Percentiles rank a stretch among this genome's conserved stretches.
These are phyloP conservation scores for Russula sp. DNA, from an alignment of 768 basidiomycete species.

Conservation along the genomic window DNA sequence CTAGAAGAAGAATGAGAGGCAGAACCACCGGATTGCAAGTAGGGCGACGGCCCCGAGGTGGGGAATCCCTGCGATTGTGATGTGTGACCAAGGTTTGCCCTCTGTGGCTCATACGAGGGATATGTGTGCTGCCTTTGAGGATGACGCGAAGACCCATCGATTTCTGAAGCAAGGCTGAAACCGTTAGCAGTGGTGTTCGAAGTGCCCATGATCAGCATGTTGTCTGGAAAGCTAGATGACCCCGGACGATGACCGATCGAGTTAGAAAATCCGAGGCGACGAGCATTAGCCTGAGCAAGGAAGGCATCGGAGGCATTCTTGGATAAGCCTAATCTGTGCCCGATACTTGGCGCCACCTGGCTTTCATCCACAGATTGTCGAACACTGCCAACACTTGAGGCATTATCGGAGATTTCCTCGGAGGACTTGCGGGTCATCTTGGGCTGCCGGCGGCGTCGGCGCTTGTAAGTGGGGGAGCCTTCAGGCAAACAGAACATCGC, in stretches of 20 bases:
- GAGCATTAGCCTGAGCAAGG: slow-evolving; percentile 19
- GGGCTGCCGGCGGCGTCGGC: slow-evolving; percentile 67
- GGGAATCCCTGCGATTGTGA: slow-evolving; percentile 12
- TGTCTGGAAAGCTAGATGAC: slow-evolving; percentile 13
- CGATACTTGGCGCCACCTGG: slow-evolving; percentile 25
- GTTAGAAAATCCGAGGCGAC: slow-evolving; percentile 6
- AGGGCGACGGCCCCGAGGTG: slow-evolving; percentile 22
- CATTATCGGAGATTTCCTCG: slow-evolving; percentile 21
- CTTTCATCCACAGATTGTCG: slow-evolving; percentile 25
- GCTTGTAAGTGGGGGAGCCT: slow-evolving; percentile 84
- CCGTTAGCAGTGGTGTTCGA: neutral
- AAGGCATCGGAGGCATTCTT: slow-evolving; percentile 20
- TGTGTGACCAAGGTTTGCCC: neutral
- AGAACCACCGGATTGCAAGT: slow-evolving; percentile 21
- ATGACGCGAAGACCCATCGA: slow-evolving; percentile 5
- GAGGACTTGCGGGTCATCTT: slow-evolving; percentile 36
- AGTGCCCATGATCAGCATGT: neutral
- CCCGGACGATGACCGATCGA: slow-evolving; percentile 13
- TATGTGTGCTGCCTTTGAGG: slow-evolving; percentile 19
- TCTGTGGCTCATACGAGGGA: slow-evolving; percentile 17
- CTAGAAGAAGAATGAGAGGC: slow-evolving; percentile 18
- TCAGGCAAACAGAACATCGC: slow-evolving; percentile 70
- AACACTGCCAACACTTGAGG: slow-evolving; percentile 16
- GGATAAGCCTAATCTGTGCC: slow-evolving; percentile 18
- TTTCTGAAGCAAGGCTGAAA: slow-evolving; percentile 2